Conservation (phyloP, 73 alveolate species). For the Diophrys sp. region DNA sequence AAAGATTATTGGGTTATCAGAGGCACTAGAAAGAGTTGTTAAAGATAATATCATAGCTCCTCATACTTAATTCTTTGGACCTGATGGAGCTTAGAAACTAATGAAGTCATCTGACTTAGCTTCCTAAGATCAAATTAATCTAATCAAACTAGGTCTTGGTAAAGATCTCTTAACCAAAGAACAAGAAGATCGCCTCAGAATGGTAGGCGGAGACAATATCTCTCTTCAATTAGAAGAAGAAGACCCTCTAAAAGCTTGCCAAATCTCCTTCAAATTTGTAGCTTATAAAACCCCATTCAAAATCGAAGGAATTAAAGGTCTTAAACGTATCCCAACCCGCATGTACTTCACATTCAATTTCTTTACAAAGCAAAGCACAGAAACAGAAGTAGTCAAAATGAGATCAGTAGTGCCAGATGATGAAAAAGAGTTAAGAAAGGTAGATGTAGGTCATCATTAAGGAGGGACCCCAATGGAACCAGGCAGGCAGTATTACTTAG, state of each 20-base stretch:
- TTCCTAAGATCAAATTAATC: neutral
- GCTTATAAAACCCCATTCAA: constrained; percentile 2
- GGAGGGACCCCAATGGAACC: too few relatives aligned
- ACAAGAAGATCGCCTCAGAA: neutral
- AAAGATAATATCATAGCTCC: too few relatives aligned
- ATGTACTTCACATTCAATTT: constrained; percentile 6
- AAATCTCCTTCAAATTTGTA: constrained; percentile 13
- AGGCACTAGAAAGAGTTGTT: too few relatives aligned
- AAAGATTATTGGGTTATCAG: too few relatives aligned
- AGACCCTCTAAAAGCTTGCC: constrained; percentile 3
- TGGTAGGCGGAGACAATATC: too few relatives aligned
- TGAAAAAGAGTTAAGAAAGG: too few relatives aligned
- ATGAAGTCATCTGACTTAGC: neutral
- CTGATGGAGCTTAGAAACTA: constrained; percentile 3
- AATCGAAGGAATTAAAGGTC: neutral
- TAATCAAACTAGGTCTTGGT: constrained; percentile 12
- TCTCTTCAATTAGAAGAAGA: constrained; percentile 6
- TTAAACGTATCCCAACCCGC: neutral
- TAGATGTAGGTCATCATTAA: too few relatives aligned
- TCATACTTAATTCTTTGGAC: constrained; percentile 17
- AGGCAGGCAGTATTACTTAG: too few relatives aligned
- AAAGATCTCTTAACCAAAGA: neutral
- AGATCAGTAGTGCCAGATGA: too few relatives aligned
- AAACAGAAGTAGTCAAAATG: too few relatives aligned
- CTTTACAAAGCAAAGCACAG: too few relatives aligned